Percentiles rank a stretch among this genome's conserved stretches.
Evolutionary conservation across 2,329 filamentous ascomycete genomes (phyloP).

Genomic region (Penicillium sp.): DNA sequence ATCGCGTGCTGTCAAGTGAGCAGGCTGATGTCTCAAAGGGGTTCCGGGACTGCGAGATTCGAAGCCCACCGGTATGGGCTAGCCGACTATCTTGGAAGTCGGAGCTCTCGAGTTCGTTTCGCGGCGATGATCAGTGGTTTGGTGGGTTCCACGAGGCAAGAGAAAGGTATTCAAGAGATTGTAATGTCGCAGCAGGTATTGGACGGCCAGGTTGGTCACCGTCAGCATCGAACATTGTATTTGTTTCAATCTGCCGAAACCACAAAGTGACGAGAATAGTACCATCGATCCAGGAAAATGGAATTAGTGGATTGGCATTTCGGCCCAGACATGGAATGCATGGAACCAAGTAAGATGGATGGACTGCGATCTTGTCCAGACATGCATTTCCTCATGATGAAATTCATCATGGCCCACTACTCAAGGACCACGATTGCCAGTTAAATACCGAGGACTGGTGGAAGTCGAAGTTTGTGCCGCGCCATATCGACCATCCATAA

Average conservation of each 20-base stretch:
- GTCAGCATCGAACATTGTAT: neutral
- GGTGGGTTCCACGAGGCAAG: neutral
- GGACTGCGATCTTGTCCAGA: neutral
- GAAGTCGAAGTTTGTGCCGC: neutral
- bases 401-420: neutral
- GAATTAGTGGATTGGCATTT: neutral
- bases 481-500: neutral
- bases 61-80: slow-evolving; percentile 46
- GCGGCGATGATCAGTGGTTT: neutral
- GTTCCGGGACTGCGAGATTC: slow-evolving; percentile 51
- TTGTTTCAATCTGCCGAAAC: neutral
- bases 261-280: neutral
- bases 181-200: neutral
- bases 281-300: too few species aligned
- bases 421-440: neutral
- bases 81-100: slow-evolving; percentile 32
- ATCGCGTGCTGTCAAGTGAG: slow-evolving; percentile 54
- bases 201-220: neutral
- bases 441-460: neutral
- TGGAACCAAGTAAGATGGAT: neutral
- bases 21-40: slow-evolving; percentile 54
- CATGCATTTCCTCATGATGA: neutral
- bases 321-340: neutral
- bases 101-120: too few species aligned
- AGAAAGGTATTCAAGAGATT: neutral